Evolutionary conservation across 768 basidiomycete genomes (phyloP).

Genomic region (Stropharia rugosoannulata): DNA sequence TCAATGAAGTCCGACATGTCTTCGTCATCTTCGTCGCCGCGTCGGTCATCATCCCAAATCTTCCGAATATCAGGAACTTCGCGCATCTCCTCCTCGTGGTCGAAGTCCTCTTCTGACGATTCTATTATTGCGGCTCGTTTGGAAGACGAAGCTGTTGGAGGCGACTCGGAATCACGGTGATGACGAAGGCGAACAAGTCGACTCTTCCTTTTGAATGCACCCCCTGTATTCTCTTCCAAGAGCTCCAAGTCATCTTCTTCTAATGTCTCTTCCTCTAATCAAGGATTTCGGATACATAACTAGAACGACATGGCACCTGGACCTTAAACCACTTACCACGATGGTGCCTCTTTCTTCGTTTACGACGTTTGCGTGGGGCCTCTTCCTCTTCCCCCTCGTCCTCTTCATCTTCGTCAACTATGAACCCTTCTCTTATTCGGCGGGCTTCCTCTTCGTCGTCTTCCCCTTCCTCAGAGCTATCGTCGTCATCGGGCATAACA

Average conservation of each 20-base stretch:
- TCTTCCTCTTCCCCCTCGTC: slow-evolving; percentile 56
- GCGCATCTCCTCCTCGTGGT: slow-evolving; percentile 49
- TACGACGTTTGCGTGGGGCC: slow-evolving; percentile 57
- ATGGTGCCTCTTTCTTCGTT: slow-evolving; percentile 67
- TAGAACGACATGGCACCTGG: background rate
- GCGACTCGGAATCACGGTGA: slow-evolving; percentile 70
- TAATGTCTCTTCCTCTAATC: slow-evolving; percentile 64
- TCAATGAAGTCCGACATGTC: slow-evolving; percentile 83
- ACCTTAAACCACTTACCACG: slow-evolving; percentile 38
- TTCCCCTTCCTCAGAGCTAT: slow-evolving; percentile 81
- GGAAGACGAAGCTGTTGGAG: slow-evolving; percentile 59
- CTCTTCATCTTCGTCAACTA: slow-evolving; percentile 86
- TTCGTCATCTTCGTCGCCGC: slow-evolving; percentile 68
- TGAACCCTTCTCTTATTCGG: slow-evolving; percentile 84
- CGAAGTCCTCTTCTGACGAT: slow-evolving; percentile 79
- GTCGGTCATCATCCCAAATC: slow-evolving; percentile 84
- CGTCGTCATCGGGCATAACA: slow-evolving; percentile 65
- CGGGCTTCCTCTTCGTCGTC: slow-evolving; percentile 89
- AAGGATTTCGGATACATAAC: slow-evolving; percentile 16
- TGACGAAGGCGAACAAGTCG: slow-evolving; percentile 72
- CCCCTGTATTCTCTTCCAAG: slow-evolving; percentile 89
- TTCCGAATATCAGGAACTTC: slow-evolving; percentile 63
- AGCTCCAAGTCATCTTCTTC: slow-evolving; percentile 93
- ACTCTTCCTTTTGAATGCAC: slow-evolving; percentile 61
- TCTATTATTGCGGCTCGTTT: slow-evolving; percentile 60